These are phyloP conservation scores for Maudiozyma saulgeensis DNA, from an alignment of 805 yeast genomes.

Conservation along the genomic window DNA sequence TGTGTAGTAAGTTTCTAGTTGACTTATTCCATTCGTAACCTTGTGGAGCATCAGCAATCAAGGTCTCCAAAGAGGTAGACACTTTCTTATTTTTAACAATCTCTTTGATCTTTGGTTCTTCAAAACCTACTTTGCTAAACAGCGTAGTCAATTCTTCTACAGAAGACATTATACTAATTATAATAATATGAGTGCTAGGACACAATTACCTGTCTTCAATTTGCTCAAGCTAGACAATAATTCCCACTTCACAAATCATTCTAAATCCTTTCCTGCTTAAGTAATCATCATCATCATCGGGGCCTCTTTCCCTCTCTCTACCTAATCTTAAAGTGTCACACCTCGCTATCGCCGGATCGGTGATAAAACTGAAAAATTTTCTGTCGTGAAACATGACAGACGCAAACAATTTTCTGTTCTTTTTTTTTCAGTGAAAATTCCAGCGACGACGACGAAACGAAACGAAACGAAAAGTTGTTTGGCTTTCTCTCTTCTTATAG, in stretches of 20 bases:
- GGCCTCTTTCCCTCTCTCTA: not conserved
- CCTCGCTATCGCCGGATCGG: not conserved
- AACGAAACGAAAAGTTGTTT: not conserved
- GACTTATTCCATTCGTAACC: conserved; percentile 37
- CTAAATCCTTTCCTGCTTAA: too few relatives aligned
- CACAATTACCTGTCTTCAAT: too few relatives aligned
- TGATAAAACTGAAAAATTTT: not conserved
- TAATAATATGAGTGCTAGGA: too few relatives aligned
- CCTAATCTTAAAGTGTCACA: too few relatives aligned
- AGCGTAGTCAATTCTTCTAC: conserved; percentile 30
- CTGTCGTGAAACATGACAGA: conserved; percentile 2
- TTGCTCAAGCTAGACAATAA: too few relatives aligned
- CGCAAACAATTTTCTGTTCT: not conserved
- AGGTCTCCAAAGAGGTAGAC: conserved; percentile 52
- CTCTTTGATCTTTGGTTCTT: conserved; percentile 67
- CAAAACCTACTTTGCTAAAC: conserved; percentile 47
- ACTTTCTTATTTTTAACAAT: conserved; percentile 81
- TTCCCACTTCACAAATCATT: too few relatives aligned
- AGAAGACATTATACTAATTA: conserved; percentile 20
- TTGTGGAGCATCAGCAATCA: conserved; percentile 37
- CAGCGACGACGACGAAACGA: too few relatives aligned
- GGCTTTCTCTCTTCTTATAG: not conserved
- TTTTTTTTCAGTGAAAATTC: too few relatives aligned
- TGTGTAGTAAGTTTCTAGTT: conserved; percentile 58
- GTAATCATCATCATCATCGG: too few relatives aligned